Conservation (phyloP, 768 basidiomycete genomes). For the Tubosaeta brunneosetosa region DNA sequence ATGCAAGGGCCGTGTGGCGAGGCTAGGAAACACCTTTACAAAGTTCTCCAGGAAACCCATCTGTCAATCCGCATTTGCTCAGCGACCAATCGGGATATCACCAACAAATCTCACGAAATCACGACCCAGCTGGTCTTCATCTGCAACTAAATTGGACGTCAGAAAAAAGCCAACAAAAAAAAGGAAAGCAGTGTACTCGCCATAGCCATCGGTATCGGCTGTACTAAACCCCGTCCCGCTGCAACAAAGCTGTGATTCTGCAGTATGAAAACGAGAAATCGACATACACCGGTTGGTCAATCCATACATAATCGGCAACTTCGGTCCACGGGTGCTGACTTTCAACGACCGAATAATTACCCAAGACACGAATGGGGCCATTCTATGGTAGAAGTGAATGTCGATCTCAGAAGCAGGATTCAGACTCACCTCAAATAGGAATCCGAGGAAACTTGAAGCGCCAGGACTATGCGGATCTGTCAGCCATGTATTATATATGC, state of each 20-base stretch:
- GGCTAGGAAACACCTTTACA: slow-evolving; percentile 68
- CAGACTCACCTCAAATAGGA: slow-evolving; percentile 53
- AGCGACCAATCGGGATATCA: not conserved
- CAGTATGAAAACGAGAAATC: not conserved
- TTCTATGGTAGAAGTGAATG: slow-evolving; percentile 46
- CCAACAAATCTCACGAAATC: slow-evolving; percentile 38
- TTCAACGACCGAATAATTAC: slow-evolving; percentile 43
- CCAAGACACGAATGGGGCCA: slow-evolving; percentile 58
- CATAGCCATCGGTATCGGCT: slow-evolving; percentile 56
- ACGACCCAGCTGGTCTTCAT: slow-evolving; percentile 62
- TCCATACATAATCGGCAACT: slow-evolving; percentile 65
- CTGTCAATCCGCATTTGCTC: slow-evolving; percentile 31
- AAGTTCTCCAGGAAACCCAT: slow-evolving; percentile 69
- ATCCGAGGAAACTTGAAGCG: slow-evolving; percentile 62
- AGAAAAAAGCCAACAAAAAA: not conserved
- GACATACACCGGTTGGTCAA: slow-evolving; percentile 64
- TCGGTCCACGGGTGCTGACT: slow-evolving; percentile 58
- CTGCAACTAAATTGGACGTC: slow-evolving; percentile 36
- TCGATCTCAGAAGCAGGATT: slow-evolving; percentile 13
- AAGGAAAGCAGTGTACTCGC: slow-evolving; percentile 30
- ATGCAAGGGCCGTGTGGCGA: slow-evolving; percentile 63
- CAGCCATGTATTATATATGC: not conserved
- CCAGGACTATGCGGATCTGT: slow-evolving; percentile 51
- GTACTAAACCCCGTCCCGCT: slow-evolving; percentile 65
- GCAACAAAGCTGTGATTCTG: slow-evolving; percentile 8